Percentiles rank a stretch among this genome's conserved stretches.
Conservation (phyloP, 208 protist genomes). For the Willaertia magna region DNA sequence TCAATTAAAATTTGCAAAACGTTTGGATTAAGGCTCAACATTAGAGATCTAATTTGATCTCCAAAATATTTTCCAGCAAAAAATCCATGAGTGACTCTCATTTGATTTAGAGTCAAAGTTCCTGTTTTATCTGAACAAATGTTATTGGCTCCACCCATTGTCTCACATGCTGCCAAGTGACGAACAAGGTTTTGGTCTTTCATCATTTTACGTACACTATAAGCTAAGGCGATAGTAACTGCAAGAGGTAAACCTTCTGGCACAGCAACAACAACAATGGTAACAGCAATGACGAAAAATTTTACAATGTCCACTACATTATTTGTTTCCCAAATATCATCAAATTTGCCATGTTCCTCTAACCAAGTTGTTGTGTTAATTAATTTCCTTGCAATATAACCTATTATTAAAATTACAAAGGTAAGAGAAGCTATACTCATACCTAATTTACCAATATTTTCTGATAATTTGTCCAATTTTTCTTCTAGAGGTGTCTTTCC, state of each 20-base stretch:
- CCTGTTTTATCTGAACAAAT: conserved; percentile 43
- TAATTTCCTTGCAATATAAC: not conserved
- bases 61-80: conserved; percentile 18
- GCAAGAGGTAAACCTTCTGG: conserved; percentile 91
- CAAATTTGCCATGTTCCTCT: not conserved
- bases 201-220: conserved; percentile 85
- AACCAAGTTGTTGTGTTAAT: not conserved
- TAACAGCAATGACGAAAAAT: conserved; percentile 70
- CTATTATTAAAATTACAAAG: not conserved
- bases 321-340: not conserved
- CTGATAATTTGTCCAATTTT: conserved; percentile 55
- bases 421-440: conserved; percentile 21
- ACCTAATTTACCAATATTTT: conserved; percentile 68
- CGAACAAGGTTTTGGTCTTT: conserved; percentile 82
- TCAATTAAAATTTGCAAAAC: conserved; percentile 1
- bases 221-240: conserved; percentile 90
- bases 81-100: conserved; percentile 58
- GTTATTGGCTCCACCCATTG: conserved; percentile 58
- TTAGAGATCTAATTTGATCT: not conserved
- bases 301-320: conserved; percentile 33
- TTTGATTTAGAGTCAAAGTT: conserved; percentile 75
- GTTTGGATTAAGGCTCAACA: not conserved
- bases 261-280: conserved; percentile 93
- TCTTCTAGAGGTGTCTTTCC: conserved; percentile 35
- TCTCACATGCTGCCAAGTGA: conserved; percentile 83